Evolutionary conservation across 2,329 filamentous ascomycete genomes (phyloP), one percentile per base, ranked within the genome.

Genomic region (Aspergillus brasiliensis): DNA sequence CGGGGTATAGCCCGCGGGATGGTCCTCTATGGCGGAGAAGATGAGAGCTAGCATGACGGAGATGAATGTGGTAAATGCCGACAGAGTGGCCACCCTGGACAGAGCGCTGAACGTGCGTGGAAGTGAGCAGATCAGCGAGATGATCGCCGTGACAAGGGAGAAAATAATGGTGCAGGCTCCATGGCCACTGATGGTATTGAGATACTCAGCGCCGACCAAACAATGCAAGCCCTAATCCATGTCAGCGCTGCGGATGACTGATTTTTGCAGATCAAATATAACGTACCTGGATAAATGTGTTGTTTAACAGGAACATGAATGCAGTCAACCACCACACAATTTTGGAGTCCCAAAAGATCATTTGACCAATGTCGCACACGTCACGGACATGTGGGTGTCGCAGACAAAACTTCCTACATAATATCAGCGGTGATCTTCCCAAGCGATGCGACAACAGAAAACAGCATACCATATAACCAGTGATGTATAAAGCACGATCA

Each of bases 311-410:
- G 76, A 97, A 97, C 90, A 96, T 96, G 73, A 91, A 79, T 1
- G 91, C 92, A 1, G 86, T 88, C 57, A 83, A 78, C 69, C 81
- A 87, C 80, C 86, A 88, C 2, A 83, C 86, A 85, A 89, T 91
- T 61, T 84, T 86, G 75, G 91, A 88, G 65, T 89, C 88, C 88
- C 90, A 96, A 78, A 96, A 97, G 21, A 97, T 85, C 84, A 93
- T 93, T 76, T 97, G 91, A n/a, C 92, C 93, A 72, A 97, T 91
- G 73, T 97, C 93, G 73, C 92, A 97, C 13, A 97, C 91, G 79
- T 97, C 93, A 67, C 92, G 88, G 61, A 96, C 88, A 74, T 97
- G 91, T 0, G 93, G 93, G 71, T 97, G 92, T 51, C 92, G 87
- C 59, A 97, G 79, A 73, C 93, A 97, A 71, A 97, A 97, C 74